Base-by-base conservation (phyloP, 140 eudicot genomes). In the Bidens hawaiensis region DNA sequence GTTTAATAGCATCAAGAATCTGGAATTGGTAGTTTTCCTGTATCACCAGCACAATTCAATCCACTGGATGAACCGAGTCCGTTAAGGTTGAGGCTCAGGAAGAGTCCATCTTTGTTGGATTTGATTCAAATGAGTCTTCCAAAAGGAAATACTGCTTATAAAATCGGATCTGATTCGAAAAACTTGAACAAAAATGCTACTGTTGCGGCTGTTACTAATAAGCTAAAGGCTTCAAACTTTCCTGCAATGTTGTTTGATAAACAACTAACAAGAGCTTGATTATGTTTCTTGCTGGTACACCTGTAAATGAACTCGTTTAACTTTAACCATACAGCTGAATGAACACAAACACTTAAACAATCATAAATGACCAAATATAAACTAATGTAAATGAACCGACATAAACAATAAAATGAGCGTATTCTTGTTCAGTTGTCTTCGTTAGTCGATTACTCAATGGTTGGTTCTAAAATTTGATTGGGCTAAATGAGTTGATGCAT, bases 161-260 rank as follows among this genome's bases (percentile, higher is more conserved):
- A 49, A 22, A 11, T 49, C 11, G 26, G 54, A 47, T 6, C 54
- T 19, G 25, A 7, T 47, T 49, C 15, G 10, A 9, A 21, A 49
- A 49, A 22, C 10, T 27, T 5, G 27, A 49, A 49, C 56, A 22
- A 49, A 22, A 47, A 47, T 14, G 10, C 25, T 18, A 47, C 53
- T 18, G 23, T 7, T 12, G 14, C 48, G 9, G 28, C 28, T 21
- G 30, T 15, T 21, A 22, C 56, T 49, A 15, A 22, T 22, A 49
- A 49, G 56, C 30, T 21, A 11, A 49, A 49, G 56, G 56, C 28
- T 49, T 49, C 56, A 19, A 49, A 49, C 30, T 49, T 49, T 21
- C 56, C 15, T 9, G 56, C 56, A 21, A 30, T 30, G 34, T 30
- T 2, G 34, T 30, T 46, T 46, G 53, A 47, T 16, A 47, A 47